Base-by-base conservation (phyloP, 805 yeast species). In the Ogataea haglerorum region DNA sequence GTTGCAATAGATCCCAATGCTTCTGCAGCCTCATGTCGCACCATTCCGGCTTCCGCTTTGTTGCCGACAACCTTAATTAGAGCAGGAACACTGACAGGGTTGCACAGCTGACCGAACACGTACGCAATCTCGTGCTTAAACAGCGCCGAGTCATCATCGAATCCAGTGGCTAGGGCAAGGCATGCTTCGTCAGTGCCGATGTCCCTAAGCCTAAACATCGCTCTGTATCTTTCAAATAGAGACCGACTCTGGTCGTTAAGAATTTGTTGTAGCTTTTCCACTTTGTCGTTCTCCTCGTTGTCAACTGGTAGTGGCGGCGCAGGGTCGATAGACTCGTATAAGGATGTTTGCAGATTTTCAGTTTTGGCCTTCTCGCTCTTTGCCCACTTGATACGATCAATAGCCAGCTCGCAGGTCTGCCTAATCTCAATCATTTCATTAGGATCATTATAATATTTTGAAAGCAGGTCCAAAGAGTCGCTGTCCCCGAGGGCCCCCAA, bases 1-100 rank as follows among this genome's bases (percentile, higher is more conserved):
- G 97, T 87, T 19, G 96, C 98, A 61, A 93, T 93, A 21, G 95
- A 78, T 19, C 99, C 99, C 55, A 95, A 74, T 18, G 99, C 99
- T 69, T 93, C 99, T 18, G 98, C 99, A 43, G 98, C 99, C 69
- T 93, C 99, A 62, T 93, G 99, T 69, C 99, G 84, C 24, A 95
- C 99, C 99, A 93, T 93, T 49, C 95, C 95, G 38, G 95, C 98
- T 69, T 93, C 96, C 12, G 66, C 58, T 45, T 73, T 76, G 63
- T 86, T 78, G 53, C 80, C 80, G 54, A 95, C 75, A 3, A 93
- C 88, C 66, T 86, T 81, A 43, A 88, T 75, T 48, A 95, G 76
- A 15, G 91, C 72, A 28, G 97, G 96, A 25, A 93, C 95, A 27
- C 95, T 82, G 26, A 82, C 86, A 19, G 98, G 96, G 65, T 86